Evolutionary conservation across 176 grass and related monocot genomes (phyloP).

Genomic region (Carex scoparia): DNA sequence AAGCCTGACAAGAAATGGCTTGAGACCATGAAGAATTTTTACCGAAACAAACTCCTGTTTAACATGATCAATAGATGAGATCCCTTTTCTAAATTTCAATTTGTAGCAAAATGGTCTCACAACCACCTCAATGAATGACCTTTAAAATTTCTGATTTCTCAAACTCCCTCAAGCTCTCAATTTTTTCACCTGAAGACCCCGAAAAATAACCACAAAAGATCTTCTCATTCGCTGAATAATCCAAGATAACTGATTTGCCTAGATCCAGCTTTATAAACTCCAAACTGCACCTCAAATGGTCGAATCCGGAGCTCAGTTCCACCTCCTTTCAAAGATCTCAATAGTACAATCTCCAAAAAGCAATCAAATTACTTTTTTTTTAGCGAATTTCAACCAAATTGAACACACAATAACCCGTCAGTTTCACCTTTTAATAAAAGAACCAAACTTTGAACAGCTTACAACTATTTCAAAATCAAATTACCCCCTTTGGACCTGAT

Average conservation of each 20-base stretch:
- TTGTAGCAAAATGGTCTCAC: neutral
- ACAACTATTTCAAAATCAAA: neutral
- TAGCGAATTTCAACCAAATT: neutral
- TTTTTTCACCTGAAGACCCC: neutral
- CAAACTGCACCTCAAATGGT: neutral
- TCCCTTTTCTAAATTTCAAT: neutral
- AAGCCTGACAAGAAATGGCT: neutral
- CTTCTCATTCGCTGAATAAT: neutral
- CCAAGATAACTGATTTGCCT: neutral
- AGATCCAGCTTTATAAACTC: conserved; percentile 12
- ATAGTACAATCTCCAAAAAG: neutral
- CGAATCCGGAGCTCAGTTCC: conserved; percentile 9
- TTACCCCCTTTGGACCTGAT: neutral
- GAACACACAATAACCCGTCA: neutral
- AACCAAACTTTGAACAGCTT: neutral
- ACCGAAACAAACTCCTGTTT: neutral
- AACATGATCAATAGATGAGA: neutral
- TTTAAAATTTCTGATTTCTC: neutral
- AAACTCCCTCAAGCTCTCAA: neutral
- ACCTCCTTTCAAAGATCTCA: conserved; percentile 12
- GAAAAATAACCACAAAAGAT: neutral
- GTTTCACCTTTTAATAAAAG: neutral
- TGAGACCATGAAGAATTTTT: conserved; percentile 19
- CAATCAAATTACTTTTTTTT: neutral
- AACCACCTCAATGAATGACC: neutral